Base-by-base conservation (phyloP, 2,329 filamentous ascomycete species). In the Colletotrichum gloeosporioides region DNA sequence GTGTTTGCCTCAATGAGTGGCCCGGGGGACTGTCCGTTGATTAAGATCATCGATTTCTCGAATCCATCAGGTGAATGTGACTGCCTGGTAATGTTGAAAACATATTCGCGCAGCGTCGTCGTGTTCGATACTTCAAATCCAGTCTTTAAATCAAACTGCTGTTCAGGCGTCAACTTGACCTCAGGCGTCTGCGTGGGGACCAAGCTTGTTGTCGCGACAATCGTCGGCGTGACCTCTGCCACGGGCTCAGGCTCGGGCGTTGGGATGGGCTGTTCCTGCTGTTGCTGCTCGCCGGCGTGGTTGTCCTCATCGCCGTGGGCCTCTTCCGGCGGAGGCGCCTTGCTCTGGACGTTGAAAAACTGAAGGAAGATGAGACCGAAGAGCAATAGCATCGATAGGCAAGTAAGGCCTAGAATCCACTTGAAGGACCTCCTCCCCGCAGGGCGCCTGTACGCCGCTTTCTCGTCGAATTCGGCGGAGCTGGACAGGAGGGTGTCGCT, bases 21-120 rank as follows among this genome's bases (percentile, higher is more conserved):
- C 0, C 93, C 94, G 2, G 94, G 94, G 76, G 91, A 93, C 62
- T 91, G 88, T 8, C 90, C 90, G 81, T 94, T 93, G 81, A 94
- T 86, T 32, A 94, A 86, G 77, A 96, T 89, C 10, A 87, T 88
- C 4, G 84, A 77, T 76, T 83, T 87, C 73, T 88, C 81, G 68
- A 91, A 90, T 25, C 92, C 91, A 79, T 93, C 92, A 1, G 90
- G 90, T 0, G 88, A 34, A 71, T 91, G 87, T 39, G 83, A 81
- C 3, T 85, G 88, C 18, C 89, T 86, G 71, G 85, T 88, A 75
- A 92, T 83, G 12, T 86, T 88, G 75, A 91, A 90, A 75, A 91
- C 87, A 78, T 92, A 92, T 59, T 85, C 85, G 9, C 91, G 85
- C 3, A 91, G 13, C 10, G 73, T 53, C n/a, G 73, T 76, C 27